Conservation (phyloP, 139 green algal species). For the Ettlia oleoabundans region DNA sequence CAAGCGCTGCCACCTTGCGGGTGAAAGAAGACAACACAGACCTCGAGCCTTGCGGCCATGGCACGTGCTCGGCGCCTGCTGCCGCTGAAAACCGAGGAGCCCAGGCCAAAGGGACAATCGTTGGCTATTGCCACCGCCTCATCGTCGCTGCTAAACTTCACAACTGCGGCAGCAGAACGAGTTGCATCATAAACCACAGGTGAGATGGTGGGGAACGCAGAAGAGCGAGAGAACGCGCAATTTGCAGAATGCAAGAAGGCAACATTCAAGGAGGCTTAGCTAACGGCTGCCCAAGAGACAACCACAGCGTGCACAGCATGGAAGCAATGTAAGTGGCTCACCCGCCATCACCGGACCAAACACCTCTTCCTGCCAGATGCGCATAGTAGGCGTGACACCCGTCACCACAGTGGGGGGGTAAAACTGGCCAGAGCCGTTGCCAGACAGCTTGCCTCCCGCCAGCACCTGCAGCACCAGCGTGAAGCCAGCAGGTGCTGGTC, state of each 20-base stretch:
- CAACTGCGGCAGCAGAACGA: not conserved
- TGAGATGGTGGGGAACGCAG: not conserved
- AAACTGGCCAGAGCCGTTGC: slow-evolving; percentile 67
- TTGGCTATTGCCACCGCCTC: slow-evolving; percentile 94
- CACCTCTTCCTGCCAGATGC: slow-evolving; percentile 93
- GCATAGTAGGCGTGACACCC: slow-evolving; percentile 81
- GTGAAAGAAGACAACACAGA: too few relatives aligned
- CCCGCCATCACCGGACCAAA: slow-evolving; percentile 91
- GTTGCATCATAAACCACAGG: too few relatives aligned
- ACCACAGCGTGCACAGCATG: too few relatives aligned
- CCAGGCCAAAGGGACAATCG: slow-evolving; percentile 95
- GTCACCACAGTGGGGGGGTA: slow-evolving; percentile 94
- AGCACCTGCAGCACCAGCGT: too few relatives aligned
- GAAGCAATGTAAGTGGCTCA: too few relatives aligned
- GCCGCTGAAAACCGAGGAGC: slow-evolving; percentile 86
- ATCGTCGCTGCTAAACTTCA: slow-evolving; percentile 73
- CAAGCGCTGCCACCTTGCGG: too few relatives aligned
- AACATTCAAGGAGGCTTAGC: too few relatives aligned
- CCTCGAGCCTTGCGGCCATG: slow-evolving; percentile 73
- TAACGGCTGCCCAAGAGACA: not conserved
- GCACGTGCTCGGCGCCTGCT: slow-evolving; percentile 51
- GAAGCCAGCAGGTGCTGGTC: too few relatives aligned
- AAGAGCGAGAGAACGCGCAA: too few relatives aligned
- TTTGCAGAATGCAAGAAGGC: too few relatives aligned
- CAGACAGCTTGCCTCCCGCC: slow-evolving; percentile 69